These are phyloP conservation scores for Macadamia integrifolia DNA, from an alignment of 164 flowering plant genomes.

Conservation along the genomic window DNA sequence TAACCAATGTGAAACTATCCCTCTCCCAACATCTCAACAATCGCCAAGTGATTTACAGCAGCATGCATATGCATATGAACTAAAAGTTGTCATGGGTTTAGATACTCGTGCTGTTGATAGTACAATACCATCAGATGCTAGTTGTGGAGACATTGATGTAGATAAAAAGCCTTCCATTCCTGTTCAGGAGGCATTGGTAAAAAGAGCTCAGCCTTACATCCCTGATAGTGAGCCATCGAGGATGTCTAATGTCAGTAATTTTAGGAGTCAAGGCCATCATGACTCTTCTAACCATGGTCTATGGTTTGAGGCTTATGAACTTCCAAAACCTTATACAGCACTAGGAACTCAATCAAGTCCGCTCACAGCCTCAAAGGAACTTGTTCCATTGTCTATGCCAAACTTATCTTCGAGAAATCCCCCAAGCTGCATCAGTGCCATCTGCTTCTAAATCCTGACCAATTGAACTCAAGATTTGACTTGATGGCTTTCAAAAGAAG, in stretches of 20 bases:
- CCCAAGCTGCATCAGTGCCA: constrained; percentile 26
- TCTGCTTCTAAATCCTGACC: constrained; percentile 36
- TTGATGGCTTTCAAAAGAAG: constrained; percentile 95
- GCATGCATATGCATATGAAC: constrained; percentile 97
- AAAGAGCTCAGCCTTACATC: constrained; percentile 83
- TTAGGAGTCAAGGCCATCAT: constrained; percentile 50
- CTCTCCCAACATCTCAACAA: too few species aligned
- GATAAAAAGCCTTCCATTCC: constrained; percentile 54
- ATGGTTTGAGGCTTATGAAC: constrained; percentile 93
- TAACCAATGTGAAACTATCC: too few species aligned
- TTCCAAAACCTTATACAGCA: constrained; percentile 61
- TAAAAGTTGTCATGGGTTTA: constrained; percentile 64
- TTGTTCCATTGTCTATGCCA: constrained; percentile 57
- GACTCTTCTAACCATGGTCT: constrained; percentile 64
- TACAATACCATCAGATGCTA: constrained; percentile 84
- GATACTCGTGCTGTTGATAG: constrained; percentile 59
- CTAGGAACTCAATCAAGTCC: constrained; percentile 27
- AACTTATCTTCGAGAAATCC: constrained; percentile 39
- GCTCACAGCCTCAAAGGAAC: constrained; percentile 46
- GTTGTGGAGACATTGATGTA: constrained; percentile 95
- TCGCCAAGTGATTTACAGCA: constrained; percentile 98
- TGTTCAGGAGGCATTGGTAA: constrained; percentile 64
- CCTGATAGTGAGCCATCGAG: constrained; percentile 75
- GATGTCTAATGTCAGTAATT: constrained; percentile 34
- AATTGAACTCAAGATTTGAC: constrained; percentile 60